phyloP scores from a whole-genome alignment of 176 grass and related monocot species.

The Avena insularis region DNA sequence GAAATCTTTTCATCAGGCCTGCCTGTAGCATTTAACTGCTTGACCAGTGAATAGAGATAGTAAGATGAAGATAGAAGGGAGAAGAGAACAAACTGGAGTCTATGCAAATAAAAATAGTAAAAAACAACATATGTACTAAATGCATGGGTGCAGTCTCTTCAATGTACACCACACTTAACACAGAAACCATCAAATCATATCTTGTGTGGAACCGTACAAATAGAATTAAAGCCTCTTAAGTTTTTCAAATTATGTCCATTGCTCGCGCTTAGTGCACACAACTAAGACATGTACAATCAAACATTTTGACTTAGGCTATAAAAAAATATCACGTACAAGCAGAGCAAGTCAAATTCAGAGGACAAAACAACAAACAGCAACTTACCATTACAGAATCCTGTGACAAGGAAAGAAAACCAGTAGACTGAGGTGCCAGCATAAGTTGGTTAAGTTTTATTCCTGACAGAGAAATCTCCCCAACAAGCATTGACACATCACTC shows the following conservation, averaged over 20 bases:
- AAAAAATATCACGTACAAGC: constrained; percentile 23
- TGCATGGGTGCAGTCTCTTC: background rate
- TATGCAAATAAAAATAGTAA: constrained; percentile 18
- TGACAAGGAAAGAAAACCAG: constrained; percentile 85
- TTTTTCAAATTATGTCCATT: background rate
- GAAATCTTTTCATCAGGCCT: constrained; percentile 93
- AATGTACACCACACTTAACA: constrained; percentile 23
- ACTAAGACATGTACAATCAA: constrained; percentile 15
- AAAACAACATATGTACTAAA: constrained; percentile 37
- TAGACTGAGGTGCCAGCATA: constrained; percentile 91
- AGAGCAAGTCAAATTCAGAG: constrained; percentile 28
- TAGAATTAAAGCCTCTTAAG: constrained; percentile 4
- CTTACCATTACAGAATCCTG: constrained; percentile 79
- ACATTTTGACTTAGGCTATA: constrained; percentile 10
- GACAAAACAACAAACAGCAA: constrained; percentile 28
- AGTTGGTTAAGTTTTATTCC: constrained; percentile 96
- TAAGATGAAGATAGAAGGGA: constrained; percentile 34
- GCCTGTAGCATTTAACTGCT: constrained; percentile 87
- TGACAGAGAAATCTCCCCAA: constrained; percentile 84
- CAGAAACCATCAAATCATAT: constrained; percentile 28
- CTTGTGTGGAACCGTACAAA: background rate
- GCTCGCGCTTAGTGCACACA: constrained; percentile 22
- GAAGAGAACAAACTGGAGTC: constrained; percentile 3
- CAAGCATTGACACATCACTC: constrained; percentile 62
- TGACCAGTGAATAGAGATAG: constrained; percentile 44